Evolutionary conservation across 306 rosid genomes (phyloP).

Genomic region (Prunus mume): DNA sequence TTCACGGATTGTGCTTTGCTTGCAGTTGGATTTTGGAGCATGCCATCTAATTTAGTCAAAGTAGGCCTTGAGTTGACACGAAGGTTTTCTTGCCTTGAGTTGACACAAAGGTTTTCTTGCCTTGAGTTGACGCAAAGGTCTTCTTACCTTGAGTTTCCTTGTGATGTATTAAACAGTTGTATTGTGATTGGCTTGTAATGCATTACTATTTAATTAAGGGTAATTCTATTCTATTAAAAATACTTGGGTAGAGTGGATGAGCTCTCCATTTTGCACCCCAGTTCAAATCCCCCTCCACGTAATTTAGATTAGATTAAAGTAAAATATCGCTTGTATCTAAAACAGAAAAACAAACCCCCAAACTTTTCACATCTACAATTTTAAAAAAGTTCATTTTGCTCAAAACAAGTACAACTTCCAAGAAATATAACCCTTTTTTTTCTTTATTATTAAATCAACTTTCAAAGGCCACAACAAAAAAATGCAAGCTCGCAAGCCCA

Average conservation of each 20-base stretch:
- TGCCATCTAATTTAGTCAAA: background rate
- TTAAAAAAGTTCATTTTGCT: no score
- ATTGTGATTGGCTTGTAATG: background rate
- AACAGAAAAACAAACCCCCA: no score
- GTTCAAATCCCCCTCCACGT: accelerated
- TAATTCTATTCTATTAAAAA: background rate
- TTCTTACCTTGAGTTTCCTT: background rate
- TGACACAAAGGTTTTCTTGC: background rate
- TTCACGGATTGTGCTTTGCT: background rate
- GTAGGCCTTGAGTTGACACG: background rate
- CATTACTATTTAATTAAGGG: background rate
- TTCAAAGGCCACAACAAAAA: background rate
- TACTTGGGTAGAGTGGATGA: no score
- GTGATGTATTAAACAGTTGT: background rate
- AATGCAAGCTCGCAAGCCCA: background rate
- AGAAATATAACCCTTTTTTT: no score
- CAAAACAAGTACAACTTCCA: no score
- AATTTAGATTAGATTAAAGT: no score
- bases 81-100: background rate
- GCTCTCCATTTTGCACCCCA: no score
- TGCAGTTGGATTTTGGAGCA: background rate
- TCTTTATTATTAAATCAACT: no score
- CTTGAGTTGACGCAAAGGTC: background rate
- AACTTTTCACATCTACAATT: background rate
- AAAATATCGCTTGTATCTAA: no score